A percentile compares a stretch with the other conserved stretches of the same genome.
Evolutionary conservation across 441 rosid species (phyloP).

Genomic region (Capsella rubella): DNA sequence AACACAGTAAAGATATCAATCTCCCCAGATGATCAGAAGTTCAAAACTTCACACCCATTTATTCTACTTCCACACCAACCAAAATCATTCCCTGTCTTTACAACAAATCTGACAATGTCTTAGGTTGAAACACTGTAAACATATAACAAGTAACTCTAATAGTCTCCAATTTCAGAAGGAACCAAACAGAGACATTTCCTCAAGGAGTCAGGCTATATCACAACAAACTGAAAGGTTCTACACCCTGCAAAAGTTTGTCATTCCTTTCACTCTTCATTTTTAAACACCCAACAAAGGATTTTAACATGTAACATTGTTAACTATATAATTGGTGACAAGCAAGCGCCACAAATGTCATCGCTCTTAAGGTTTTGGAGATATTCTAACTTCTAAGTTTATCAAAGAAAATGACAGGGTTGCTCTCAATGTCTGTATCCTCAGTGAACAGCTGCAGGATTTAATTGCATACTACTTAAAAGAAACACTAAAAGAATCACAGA

Average conservation of each 20-base stretch:
- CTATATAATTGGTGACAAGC: neutral
- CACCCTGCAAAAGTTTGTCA: neutral
- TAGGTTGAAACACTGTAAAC: neutral
- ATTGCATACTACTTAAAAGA: neutral
- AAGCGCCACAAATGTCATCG: neutral
- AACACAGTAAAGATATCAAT: neutral
- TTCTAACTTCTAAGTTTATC: neutral
- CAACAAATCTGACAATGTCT: neutral
- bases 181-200: neutral
- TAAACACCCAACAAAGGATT: neutral
- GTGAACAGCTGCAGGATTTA: neutral
- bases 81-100: neutral
- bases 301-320: neutral
- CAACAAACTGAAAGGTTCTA: neutral
- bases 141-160: neutral
- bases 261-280: neutral
- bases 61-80: neutral
- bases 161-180: neutral
- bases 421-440: neutral
- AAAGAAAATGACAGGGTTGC: neutral
- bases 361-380: neutral
- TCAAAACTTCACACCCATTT: neutral
- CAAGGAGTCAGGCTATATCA: neutral
- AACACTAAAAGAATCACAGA: neutral
- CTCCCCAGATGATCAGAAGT: neutral